These are phyloP conservation scores for Colletotrichum destructivum DNA, from an alignment of 2,329 filamentous ascomycete genomes.

Conservation along the genomic window DNA sequence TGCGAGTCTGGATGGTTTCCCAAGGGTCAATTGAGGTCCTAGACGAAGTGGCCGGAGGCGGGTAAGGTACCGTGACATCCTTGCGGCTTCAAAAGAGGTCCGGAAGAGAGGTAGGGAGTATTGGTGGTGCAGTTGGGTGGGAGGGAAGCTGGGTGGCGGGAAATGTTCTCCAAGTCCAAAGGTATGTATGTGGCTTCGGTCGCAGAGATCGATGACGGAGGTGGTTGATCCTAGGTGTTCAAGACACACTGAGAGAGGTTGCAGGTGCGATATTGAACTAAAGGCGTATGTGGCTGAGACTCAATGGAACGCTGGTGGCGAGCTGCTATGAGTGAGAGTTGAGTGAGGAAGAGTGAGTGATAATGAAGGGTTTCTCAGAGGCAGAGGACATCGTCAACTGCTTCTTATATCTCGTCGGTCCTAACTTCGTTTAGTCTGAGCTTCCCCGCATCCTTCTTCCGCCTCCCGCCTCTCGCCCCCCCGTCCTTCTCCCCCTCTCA, in stretches of 20 bases:
- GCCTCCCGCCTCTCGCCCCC: slow-evolving; percentile 3
- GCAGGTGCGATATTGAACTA: neutral
- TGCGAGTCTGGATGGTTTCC: slow-evolving; percentile 20
- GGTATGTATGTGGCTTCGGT: slow-evolving; percentile 2
- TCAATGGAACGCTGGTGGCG: neutral
- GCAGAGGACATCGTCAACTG: slow-evolving; percentile 23
- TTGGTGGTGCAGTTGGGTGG: neutral
- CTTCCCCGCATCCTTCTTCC: slow-evolving; percentile 27
- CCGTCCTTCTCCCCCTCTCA: neutral
- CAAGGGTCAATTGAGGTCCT: slow-evolving; percentile 23
- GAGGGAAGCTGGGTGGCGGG: neutral
- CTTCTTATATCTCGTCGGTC: slow-evolving; percentile 13
- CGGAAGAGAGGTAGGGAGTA: neutral
- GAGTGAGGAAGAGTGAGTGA: slow-evolving; percentile 6
- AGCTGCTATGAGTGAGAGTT: neutral
- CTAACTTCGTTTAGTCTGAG: neutral
- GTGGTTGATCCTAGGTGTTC: slow-evolving; percentile 1
- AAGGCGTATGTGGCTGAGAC: neutral
- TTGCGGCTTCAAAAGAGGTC: slow-evolving; percentile 24
- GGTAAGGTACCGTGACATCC: slow-evolving; percentile 39
- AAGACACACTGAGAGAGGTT: neutral
- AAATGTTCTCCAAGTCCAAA: neutral
- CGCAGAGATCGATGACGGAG: slow-evolving; percentile 6
- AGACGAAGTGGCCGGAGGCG: slow-evolving; percentile 32
- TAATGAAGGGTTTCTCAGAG: neutral